Evolutionary conservation across 2,329 filamentous ascomycete genomes (phyloP), one percentile per base, ranked within the genome.

Genomic region (Cordyceps farinosa): DNA sequence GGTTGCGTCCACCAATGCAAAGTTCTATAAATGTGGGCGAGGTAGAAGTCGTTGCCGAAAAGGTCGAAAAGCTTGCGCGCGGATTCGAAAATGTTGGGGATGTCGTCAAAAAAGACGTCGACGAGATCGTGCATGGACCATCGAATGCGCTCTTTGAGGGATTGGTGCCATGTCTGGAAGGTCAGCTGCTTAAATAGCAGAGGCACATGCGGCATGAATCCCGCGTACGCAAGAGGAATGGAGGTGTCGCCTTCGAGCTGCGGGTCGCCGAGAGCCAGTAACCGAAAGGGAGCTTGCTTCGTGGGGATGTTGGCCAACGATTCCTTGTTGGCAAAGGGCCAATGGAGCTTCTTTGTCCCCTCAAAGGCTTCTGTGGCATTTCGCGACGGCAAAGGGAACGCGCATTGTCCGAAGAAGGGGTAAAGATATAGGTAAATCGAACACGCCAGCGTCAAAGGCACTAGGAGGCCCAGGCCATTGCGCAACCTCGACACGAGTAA

Each of bases 161-260:
- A 81, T 38, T 73, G 71, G 52, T 83, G 78, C 13, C 69, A 67
- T 5, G 77, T 78, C 66, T 79, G 75, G 54, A 82, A 83, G 6
- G 80, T 80, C 51, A 80, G 70, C 64, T 83, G 83, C 36, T 75
- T 74, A 57, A 77, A 73, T 27, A 83, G 76, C 66, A 75, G 78
- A 61, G 76, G 77, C 3, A 83, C 69, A 68, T 88, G 83, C 1
- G 84, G 84, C 57, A 88, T 83, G 1, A 79, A 73, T 52, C 81
- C 78, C 44, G 82, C 75, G 66, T 82, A 79, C 42, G 80, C 78
- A 60, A 81, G 82, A 17, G 88, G 90, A 32, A 97, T 88, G 7
- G 91, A 92, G 2, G 90, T 92, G 73, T 97, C 91, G 69, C 94
- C 94, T 77, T 98, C 94, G 61, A 98, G 85, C 75, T 98, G 94